These are phyloP conservation scores for Entomortierella beljakovae DNA, from an alignment of 192 early-diverging fungal genomes.

Conservation along the genomic window DNA sequence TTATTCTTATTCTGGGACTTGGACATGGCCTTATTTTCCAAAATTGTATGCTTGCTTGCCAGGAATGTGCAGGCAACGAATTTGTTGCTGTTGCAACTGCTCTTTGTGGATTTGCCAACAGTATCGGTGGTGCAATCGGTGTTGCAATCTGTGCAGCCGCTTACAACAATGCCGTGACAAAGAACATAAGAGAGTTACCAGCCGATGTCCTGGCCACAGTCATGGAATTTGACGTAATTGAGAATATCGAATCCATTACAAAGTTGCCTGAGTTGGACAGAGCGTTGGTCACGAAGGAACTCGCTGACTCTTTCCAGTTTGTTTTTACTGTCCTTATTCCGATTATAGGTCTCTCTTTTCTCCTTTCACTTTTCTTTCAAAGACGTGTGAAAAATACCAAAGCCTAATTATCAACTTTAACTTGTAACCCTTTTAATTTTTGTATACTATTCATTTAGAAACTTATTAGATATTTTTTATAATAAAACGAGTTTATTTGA, in stretches of 20 bases:
- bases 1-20: slow-evolving; percentile 74
- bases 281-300: slow-evolving; percentile 50
- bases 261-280: slow-evolving; percentile 30
- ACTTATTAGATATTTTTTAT: too few relatives aligned
- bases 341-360: slow-evolving; percentile 56
- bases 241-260: slow-evolving; percentile 44
- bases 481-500: not conserved
- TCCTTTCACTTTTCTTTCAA: slow-evolving; percentile 28
- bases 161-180: slow-evolving; percentile 49
- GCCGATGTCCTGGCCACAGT: slow-evolving; percentile 3
- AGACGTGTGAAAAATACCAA: not conserved
- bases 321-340: slow-evolving; percentile 64
- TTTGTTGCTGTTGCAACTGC: slow-evolving; percentile 76
- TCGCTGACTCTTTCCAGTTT: slow-evolving; percentile 59
- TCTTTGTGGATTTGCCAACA: slow-evolving; percentile 68
- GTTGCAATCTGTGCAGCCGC: slow-evolving; percentile 49
- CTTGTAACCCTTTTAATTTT: too few relatives aligned
- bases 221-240: slow-evolving; percentile 6
- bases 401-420: not conserved
- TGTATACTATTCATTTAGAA: too few relatives aligned
- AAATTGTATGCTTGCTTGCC: slow-evolving; percentile 73
- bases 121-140: slow-evolving; percentile 42
- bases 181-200: slow-evolving; percentile 20
- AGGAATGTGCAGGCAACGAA: slow-evolving; percentile 66
- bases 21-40: slow-evolving; percentile 82